Percentiles rank a stretch among this genome's conserved stretches.
Evolutionary conservation across 306 rosid species (phyloP).

Genomic region (Albizia julibrissin): DNA sequence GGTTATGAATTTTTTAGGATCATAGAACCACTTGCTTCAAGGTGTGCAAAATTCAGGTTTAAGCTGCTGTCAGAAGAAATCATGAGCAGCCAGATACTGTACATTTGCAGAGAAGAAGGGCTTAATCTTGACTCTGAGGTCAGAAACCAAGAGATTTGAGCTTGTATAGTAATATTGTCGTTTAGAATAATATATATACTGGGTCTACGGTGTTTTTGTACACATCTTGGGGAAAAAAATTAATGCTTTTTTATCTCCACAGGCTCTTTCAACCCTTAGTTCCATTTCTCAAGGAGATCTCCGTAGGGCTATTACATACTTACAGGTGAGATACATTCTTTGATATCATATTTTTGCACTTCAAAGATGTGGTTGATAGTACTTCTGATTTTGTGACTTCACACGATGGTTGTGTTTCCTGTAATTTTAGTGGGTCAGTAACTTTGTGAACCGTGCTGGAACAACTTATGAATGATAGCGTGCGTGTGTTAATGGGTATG

Average conservation of each 20-base stretch:
- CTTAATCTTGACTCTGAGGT: slow-evolving; percentile 84
- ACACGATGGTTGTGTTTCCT: not conserved
- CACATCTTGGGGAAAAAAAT: slow-evolving; percentile 8
- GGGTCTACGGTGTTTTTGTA: slow-evolving; percentile 19
- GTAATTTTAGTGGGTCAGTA: not conserved
- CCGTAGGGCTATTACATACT: slow-evolving; percentile 91
- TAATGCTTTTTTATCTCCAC: slow-evolving; percentile 19
- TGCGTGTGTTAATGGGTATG: not conserved
- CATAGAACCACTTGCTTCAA: slow-evolving; percentile 97
- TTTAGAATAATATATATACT: not conserved
- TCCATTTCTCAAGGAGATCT: slow-evolving; percentile 96
- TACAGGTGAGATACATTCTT: slow-evolving; percentile 60
- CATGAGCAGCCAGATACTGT: slow-evolving; percentile 68
- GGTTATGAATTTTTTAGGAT: slow-evolving; percentile 56
- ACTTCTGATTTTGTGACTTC: not conserved
- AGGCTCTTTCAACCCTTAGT: slow-evolving; percentile 86
- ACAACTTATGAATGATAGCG: not conserved
- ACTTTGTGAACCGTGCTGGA: not conserved
- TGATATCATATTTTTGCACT: not conserved
- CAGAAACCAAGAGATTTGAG: slow-evolving; percentile 15
- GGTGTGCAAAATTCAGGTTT: slow-evolving; percentile 97
- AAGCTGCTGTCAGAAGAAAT: slow-evolving; percentile 91
- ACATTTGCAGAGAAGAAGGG: slow-evolving; percentile 85
- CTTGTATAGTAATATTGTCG: not conserved
- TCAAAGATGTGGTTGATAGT: not conserved